Evolutionary conservation across 805 yeast species (phyloP), one percentile per base, ranked within the genome.

Genomic region (Hanseniaspora occidentalis): DNA sequence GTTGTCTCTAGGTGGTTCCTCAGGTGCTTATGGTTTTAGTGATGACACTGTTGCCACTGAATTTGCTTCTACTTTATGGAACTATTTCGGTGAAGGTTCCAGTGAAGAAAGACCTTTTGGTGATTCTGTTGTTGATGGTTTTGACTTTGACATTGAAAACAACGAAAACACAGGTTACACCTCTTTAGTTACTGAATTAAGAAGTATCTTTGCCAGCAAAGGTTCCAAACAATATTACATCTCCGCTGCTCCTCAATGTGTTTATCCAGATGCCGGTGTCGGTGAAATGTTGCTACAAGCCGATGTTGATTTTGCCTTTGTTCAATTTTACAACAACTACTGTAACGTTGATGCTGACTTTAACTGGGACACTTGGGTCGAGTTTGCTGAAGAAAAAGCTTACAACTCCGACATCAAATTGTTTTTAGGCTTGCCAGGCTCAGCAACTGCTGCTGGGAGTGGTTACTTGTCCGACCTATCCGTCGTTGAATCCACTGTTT

Each of bases 241-340:
- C 35, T 76, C 94, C 40, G 95, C 95, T 48, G 89, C 96, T 46
- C 96, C 96, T 17, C 95, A 85, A 64, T 88, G 96, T 65, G 79
- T 76, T 20, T 81, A 77, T 57, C 95, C 95, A 16, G 96, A 86
- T 63, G 78, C 73, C 37, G 70, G 60, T 36, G 65, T 78, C 25
- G 81, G 81, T 59, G 69, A 73, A 43, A 67, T 73, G 40, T 61
- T 82, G 49, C 67, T 67, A 24, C 65, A 66, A 29, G 76, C 84
- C 9, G 66, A 73, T 29, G 66, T 86, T 48, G 95, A 86, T 61
- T 84, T 76, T 58, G 81, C 84, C 4, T 84, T 83, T 55, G 70
- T 88, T 48, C 95, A 85, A 64, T 86, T 86, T 64, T 86, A 85
- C 70, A 86, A 86, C 72, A 86, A 86, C 63, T 69, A 78, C 54